Base-by-base conservation (phyloP, 2,329 filamentous ascomycete genomes). In the Sporothrix pallida region DNA sequence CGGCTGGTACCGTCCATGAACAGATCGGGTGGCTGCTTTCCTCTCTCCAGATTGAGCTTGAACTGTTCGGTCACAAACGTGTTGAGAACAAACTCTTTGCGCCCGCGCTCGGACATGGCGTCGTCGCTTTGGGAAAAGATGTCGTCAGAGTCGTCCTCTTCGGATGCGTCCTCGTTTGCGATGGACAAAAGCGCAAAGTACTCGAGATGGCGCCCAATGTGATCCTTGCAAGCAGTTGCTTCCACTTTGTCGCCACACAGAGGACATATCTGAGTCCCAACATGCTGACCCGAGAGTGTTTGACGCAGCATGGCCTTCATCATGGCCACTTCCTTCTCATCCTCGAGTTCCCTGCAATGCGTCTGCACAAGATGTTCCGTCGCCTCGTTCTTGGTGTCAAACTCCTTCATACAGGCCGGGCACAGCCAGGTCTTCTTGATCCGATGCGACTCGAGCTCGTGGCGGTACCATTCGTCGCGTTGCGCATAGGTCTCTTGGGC, bases 41-140 rank as follows among this genome's bases (percentile, higher is more conserved):
- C 74, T n/a, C 74, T 48, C 37, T 75, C 73, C 20, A 76, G 58
- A 20, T 76, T 73, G 52, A 76, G 52, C 9, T 75, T 73, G 68
- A 75, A 75, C 72, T 76, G 75, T 44, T 76, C 75, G 13, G 65
- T 56, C n/a, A 75, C 75, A 71, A 76, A 76, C 1, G 75, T 70
- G 54, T 73, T 73, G 12, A 76, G 70, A 3, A 76, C 74, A 48
- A 72, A 52, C 62, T 76, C 75, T 12, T 75, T 76, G 13, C 74
- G 71, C 0, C 74, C 75, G 3, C 74, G 73, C 7, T 75, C 75
- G 0, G 75, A 76, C 73, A 76, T 75, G n/a, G 65, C 65, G 26
- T 76, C 74, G 48, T 75, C 71, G 15, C 56, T 74, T 37, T 75
- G 74, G 12, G 74, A 74, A 8, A 74, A 73, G 9, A 75, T 71